Evolutionary conservation across 768 basidiomycete species (phyloP), one percentile per base, ranked within the genome.

Genomic region (Lyophyllum shimeji): DNA sequence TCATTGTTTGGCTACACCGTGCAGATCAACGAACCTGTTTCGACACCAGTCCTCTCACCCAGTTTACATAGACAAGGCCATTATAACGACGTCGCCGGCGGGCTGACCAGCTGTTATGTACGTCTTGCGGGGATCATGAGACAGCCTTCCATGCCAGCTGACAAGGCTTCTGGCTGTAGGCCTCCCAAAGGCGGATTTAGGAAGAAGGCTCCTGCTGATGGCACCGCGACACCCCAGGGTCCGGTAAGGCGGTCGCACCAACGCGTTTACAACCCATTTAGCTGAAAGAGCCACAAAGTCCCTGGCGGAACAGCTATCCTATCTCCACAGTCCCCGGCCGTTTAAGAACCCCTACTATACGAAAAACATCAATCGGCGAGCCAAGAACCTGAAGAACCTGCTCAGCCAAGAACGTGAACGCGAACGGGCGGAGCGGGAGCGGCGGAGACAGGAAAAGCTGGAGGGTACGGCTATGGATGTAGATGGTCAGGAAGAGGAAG

Each of bases 301-400:
- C 37, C 73, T 92, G 45, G 85, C 84, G 9, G 89, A 89, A 61
- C 84, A 89, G 52, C 71, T 91, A 17, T 93, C 90, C 0, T 89
- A 87, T 62, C 73, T 89, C 2, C 82, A 90, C 54, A 70, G 69
- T 24, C 85, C 87, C 0, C 80, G 87, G 0, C 87, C 90, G 0
- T 93, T 93, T 76, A 94, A 94, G 71, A 90, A 86, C 60, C 78
- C 82, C 0, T 68, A 76, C 24, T 89, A 90, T 63, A 76, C 75
- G 7, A 90, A 87, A 71, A 90, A 90, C 62, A 64, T 79, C 7
- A 89, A 84, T 56, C 78, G 90, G 7, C 78, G 90, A 20, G 83
- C 88, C 20, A 92, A 90, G 75, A 90, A 91, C 60, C 67, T 92
- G 63, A 94, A 93, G 71, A 78, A 84, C 2, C 85, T 94, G 1